A percentile compares a stretch with the other conserved stretches of the same genome.
Evolutionary conservation across 140 eudicot species (phyloP).

Genomic region (Oenanthe javanica): DNA sequence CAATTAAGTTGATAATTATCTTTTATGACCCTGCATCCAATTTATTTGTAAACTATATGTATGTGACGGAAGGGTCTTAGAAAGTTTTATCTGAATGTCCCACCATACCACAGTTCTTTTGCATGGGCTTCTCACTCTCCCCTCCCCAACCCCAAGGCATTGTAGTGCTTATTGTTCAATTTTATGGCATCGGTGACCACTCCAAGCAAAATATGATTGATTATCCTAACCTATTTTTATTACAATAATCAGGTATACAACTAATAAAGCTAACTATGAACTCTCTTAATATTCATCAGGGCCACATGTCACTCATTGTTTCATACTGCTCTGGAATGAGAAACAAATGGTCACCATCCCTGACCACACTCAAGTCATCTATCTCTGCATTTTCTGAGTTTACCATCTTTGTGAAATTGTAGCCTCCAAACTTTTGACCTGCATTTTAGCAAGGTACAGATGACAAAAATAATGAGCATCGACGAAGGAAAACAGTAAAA

Average conservation of each 20-base stretch:
- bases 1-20: conserved; percentile 8
- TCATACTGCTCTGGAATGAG: conserved; percentile 36
- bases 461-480: conserved; percentile 15
- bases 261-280: conserved; percentile 24
- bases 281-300: conserved; percentile 20
- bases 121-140: neutral
- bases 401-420: conserved; percentile 41
- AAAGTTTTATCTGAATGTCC: no score
- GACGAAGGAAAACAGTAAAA: neutral
- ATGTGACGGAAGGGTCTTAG: neutral
- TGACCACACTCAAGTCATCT: conserved; percentile 68
- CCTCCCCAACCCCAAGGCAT: no score
- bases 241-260: conserved; percentile 27
- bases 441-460: conserved; percentile 36
- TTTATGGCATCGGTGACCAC: conserved; percentile 8
- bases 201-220: conserved; percentile 17
- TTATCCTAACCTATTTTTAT: conserved; percentile 22
- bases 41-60: neutral
- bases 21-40: conserved; percentile 18
- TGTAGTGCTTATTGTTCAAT: neutral
- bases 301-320: conserved; percentile 27
- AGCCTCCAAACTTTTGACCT: conserved; percentile 73
- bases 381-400: conserved; percentile 78
- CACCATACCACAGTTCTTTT: conserved; percentile 2
- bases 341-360: conserved; percentile 92